Evolutionary conservation across 2,329 filamentous ascomycete genomes (phyloP).

Genomic region (Fusarium robinianum): DNA sequence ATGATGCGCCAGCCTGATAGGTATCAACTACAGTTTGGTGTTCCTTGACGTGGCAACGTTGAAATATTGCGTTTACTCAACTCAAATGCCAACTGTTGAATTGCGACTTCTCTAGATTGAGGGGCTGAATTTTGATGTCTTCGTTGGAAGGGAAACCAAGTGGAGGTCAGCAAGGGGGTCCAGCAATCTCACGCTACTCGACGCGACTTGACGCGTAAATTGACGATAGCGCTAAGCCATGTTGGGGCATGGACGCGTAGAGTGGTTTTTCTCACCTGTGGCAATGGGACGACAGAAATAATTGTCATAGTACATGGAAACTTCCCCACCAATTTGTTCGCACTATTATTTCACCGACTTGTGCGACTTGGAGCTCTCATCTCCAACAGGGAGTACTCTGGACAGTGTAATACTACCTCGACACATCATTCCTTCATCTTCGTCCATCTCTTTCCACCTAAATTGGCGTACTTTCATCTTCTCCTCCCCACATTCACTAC

Average conservation of each 20-base stretch:
- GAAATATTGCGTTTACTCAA: slow-evolving; percentile 4
- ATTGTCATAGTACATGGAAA: background rate
- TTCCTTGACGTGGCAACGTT: slow-evolving; percentile 3
- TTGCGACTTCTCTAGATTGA: slow-evolving; percentile 26
- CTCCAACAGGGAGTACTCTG: slow-evolving; percentile 4
- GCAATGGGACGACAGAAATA: slow-evolving; percentile 11
- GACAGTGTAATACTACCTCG: slow-evolving; percentile 3
- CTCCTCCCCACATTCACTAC: background rate
- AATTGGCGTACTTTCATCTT: background rate
- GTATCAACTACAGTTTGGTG: too few relatives aligned
- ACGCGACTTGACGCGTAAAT: slow-evolving; percentile 50
- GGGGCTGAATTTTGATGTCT: slow-evolving; percentile 25
- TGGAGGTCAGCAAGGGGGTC: slow-evolving; percentile 25
- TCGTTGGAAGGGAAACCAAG: slow-evolving; percentile 29
- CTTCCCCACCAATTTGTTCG: background rate
- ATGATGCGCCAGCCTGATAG: too few relatives aligned
- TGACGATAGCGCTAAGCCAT: slow-evolving; percentile 41
- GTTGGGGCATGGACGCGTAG: slow-evolving; percentile 42
- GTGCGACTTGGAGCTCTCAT: background rate
- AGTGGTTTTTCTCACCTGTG: slow-evolving; percentile 33
- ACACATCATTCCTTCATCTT: slow-evolving; percentile 12
- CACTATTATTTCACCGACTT: slow-evolving; percentile 25
- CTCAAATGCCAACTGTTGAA: slow-evolving; percentile 5
- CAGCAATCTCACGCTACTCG: slow-evolving; percentile 34
- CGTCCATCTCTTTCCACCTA: slow-evolving; percentile 7